Evolutionary conservation across 768 basidiomycete genomes (phyloP).

Genomic region (Tulasnella sp.): DNA sequence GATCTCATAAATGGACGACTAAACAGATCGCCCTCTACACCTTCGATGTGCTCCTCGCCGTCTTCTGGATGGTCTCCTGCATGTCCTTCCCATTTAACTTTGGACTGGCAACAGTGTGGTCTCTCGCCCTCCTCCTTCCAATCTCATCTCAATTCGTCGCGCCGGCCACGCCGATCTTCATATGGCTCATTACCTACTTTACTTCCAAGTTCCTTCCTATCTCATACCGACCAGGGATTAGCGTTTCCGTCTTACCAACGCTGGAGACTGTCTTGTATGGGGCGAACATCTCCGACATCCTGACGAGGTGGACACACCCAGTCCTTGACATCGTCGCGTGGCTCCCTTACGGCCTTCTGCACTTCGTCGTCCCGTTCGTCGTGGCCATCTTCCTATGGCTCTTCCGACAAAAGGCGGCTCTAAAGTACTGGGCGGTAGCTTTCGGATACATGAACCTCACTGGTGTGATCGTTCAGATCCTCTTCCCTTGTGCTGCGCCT

Average conservation of each 20-base stretch:
- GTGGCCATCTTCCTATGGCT: slow-evolving; percentile 82
- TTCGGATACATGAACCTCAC: slow-evolving; percentile 90
- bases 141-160: slow-evolving; percentile 83
- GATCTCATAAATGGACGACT: slow-evolving; percentile 41
- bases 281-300: slow-evolving; percentile 93
- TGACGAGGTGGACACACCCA: slow-evolving; percentile 89
- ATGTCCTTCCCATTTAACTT: slow-evolving; percentile 68
- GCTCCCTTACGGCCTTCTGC: slow-evolving; percentile 92
- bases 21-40: slow-evolving; percentile 49
- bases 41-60: slow-evolving; percentile 45
- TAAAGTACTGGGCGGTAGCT: slow-evolving; percentile 73
- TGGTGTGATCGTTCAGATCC: slow-evolving; percentile 79
- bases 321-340: slow-evolving; percentile 87
- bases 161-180: slow-evolving; percentile 76
- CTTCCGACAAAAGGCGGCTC: slow-evolving; percentile 66
- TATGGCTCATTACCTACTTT: slow-evolving; percentile 81
- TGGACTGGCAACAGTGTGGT: slow-evolving; percentile 60
- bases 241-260: slow-evolving; percentile 87
- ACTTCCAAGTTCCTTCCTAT: slow-evolving; percentile 76
- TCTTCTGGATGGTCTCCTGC: slow-evolving; percentile 68
- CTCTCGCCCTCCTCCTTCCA: slow-evolving; percentile 37
- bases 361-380: slow-evolving; percentile 80
- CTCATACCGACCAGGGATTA: slow-evolving; percentile 65
- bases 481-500: slow-evolving; percentile 87
- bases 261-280: slow-evolving; percentile 93